Base-by-base conservation (phyloP, 805 yeast species). In the Schwanniomyces pseudopolymorphus region DNA sequence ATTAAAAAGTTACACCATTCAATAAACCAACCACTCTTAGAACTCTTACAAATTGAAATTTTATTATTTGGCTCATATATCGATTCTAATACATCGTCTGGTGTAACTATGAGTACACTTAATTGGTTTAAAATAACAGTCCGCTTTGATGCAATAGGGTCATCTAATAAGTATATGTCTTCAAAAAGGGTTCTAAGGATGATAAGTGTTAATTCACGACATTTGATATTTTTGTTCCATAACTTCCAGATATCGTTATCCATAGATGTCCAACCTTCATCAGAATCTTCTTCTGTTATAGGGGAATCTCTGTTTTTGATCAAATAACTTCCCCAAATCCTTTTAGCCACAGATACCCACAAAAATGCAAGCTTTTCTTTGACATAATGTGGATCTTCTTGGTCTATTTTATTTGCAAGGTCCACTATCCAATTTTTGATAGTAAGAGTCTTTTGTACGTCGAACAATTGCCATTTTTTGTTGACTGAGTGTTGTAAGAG, bases 321-420 rank as follows among this genome's bases (percentile, higher is more conserved):
- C n/a, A 87, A 66, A 49, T 79, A 82, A 33, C 80, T 73, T 14
- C 97, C 97, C 99, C 99, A 94, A 25, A 83, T 77, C 47, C 96
- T 77, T 60, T 94, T 94, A 9, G 96, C 96, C 6, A 94, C 73
- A 36, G 87, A 85, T 0, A 88, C 96, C 97, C 98, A 91, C 21
- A 94, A 67, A 52, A 81, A 85, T 11, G 97, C 96, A 35, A 91
- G 60, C 65, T 94, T 94, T 61, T 91, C 98, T 59, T 85, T 88
- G 46, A 94, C 75, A 58, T 85, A 95, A 63, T 89, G 92, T 5
- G 98, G 96, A 62, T 92, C 97, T 20, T 68, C 64, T n/a, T 69
- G 68, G 5, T 74, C 59, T 0, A 85, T 79, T 41, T 80, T 78
- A 27, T 72, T 72, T 22, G 90, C 81, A 39, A 94, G 77, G 55